Percentiles rank a stretch among this genome's conserved stretches.
Conservation (phyloP, 1,139 yeast species). For the Candida sanyaensis region DNA sequence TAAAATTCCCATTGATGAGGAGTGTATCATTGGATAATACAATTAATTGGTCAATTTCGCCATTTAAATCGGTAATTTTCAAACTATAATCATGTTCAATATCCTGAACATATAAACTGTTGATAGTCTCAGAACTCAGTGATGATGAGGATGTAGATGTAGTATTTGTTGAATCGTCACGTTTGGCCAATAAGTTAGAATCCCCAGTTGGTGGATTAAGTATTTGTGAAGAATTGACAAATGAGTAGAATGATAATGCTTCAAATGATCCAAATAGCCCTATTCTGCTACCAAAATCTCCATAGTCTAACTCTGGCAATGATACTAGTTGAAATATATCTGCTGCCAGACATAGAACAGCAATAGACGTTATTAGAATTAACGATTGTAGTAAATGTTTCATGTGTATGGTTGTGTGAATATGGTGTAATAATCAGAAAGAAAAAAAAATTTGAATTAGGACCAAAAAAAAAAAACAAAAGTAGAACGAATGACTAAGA, state of each 20-base stretch:
- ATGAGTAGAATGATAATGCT: constrained; percentile 59
- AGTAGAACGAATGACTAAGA: too few species aligned
- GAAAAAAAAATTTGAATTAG: not conserved
- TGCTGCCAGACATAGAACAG: constrained; percentile 4
- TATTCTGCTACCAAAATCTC: constrained; percentile 41
- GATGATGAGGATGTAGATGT: constrained; percentile 8
- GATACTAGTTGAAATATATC: constrained; percentile 14
- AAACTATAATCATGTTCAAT: constrained; percentile 27
- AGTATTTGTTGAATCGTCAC: constrained; percentile 12
- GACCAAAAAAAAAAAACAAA: too few species aligned
- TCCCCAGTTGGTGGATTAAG: constrained; percentile 20
- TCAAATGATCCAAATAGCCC: constrained; percentile 68
- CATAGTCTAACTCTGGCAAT: constrained; percentile 35
- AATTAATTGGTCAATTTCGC: constrained; percentile 32
- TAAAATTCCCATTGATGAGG: constrained; percentile 49
- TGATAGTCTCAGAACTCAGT: constrained; percentile 10
- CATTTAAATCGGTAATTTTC: constrained; percentile 35
- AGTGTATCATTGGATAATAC: constrained; percentile 28
- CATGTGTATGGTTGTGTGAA: not conserved
- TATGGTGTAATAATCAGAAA: not conserved
- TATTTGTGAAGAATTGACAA: constrained; percentile 47
- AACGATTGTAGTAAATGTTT: not conserved
- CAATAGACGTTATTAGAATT: not conserved
- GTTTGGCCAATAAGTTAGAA: constrained; percentile 11
- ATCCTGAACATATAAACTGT: constrained; percentile 34